These are phyloP conservation scores for Umbelopsis vinacea DNA, from an alignment of 192 early-diverging fungal genomes.

Conservation along the genomic window DNA sequence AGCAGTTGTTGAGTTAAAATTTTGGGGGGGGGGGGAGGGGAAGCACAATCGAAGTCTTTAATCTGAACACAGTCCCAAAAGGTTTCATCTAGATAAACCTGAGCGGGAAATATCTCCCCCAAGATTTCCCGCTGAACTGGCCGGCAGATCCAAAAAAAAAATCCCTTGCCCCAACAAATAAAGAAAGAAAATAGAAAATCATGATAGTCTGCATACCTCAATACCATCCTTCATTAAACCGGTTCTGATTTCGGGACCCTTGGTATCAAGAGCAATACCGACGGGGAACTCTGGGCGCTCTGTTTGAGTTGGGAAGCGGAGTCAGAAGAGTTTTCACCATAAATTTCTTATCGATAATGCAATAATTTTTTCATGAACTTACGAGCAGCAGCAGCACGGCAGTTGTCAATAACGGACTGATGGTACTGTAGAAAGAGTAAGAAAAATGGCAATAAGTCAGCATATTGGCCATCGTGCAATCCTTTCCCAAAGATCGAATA, in stretches of 20 bases:
- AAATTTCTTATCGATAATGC: background rate
- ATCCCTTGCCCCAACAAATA: conserved; percentile 8
- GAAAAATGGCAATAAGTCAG: background rate
- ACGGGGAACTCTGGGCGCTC: conserved; percentile 47
- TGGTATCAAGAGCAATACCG: conserved; percentile 82
- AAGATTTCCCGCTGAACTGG: conserved; percentile 11
- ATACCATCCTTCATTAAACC: conserved; percentile 64
- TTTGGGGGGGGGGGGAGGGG: no score
- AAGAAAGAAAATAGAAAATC: background rate
- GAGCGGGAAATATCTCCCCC: background rate
- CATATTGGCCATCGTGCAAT: background rate
- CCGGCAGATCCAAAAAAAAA: background rate
- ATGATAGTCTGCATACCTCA: conserved; percentile 36
- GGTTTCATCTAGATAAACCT: conserved; percentile 23
- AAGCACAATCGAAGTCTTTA: background rate
- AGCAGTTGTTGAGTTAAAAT: background rate
- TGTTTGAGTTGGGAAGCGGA: conserved; percentile 13
- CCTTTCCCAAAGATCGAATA: background rate
- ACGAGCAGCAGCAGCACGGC: conserved; percentile 48
- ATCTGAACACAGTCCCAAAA: background rate
- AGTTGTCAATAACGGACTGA: conserved; percentile 74
- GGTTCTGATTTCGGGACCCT: conserved; percentile 82
- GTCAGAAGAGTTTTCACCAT: background rate
- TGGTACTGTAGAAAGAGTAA: conserved; percentile 54
- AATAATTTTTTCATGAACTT: conserved; percentile 23